phyloP scores from a whole-genome alignment of 2,329 filamentous ascomycete genomes.

The Fusarium sp. region DNA sequence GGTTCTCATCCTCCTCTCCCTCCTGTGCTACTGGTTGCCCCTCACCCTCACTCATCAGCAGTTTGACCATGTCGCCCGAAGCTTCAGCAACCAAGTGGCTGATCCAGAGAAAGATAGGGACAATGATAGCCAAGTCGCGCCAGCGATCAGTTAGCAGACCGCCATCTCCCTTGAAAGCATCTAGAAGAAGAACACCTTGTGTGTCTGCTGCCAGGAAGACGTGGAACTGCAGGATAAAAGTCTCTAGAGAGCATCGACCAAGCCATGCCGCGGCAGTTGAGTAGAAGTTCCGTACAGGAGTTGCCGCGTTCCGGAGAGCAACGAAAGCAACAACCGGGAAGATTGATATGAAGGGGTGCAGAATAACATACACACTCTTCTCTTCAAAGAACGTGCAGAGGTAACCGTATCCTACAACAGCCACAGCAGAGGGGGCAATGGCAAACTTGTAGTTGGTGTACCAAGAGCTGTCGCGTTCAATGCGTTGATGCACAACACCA shows the following conservation, averaged over 20 bases:
- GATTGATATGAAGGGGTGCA: conserved; percentile 65
- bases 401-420: conserved; percentile 48
- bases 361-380: conserved; percentile 55
- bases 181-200: conserved; percentile 58
- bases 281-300: conserved; percentile 33
- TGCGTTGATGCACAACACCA: conserved; percentile 42
- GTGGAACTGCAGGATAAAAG: conserved; percentile 70
- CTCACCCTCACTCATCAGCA: conserved; percentile 34
- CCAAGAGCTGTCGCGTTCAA: conserved; percentile 31
- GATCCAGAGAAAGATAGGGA: conserved; percentile 47
- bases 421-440: conserved; percentile 36
- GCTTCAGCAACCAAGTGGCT: conserved; percentile 44
- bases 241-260: conserved; percentile 67
- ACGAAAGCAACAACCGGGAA: conserved; percentile 65
- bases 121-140: conserved; percentile 42
- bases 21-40: conserved; percentile 8
- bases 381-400: conserved; percentile 9
- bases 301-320: conserved; percentile 59
- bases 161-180: conserved; percentile 41
- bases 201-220: conserved; percentile 70
- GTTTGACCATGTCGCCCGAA: conserved; percentile 41
- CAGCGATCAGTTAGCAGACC: conserved; percentile 43
- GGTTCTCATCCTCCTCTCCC: conserved; percentile 25
- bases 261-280: conserved; percentile 62
- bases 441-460: conserved; percentile 39